Base-by-base conservation (phyloP, 1,284 basidiomycete genomes). In the Malassezia equina region DNA sequence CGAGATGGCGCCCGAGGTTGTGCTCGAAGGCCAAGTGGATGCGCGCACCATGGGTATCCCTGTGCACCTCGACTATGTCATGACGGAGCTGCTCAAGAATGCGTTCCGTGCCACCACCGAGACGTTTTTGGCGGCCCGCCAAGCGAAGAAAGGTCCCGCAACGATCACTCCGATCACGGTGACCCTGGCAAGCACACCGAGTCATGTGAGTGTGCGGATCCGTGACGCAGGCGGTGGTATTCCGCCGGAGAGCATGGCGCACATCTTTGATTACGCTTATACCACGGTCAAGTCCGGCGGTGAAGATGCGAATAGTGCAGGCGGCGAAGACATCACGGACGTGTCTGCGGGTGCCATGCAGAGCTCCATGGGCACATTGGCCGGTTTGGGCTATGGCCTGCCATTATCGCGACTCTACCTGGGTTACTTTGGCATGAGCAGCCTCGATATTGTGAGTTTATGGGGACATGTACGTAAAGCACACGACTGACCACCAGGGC, bases 261-360 rank as follows among this genome's bases (percentile, higher is more conserved):
- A 83, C 47, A 85, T 91, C 53, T 91, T 90, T 75, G 86, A 86
- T 21, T 91, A 91, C 71, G 87, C 88, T 6, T 91, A 90, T 73
- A 90, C 88, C 3, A 85, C 79, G 0, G 71, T 69, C 86, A 90
- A 69, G 85, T 84, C 31, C 76, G 79, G 50, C 78, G 48, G 55
- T 1, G 85, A 12, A 83, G 87, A 66, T 82, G 83, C 44, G 81
- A 84, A 47, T 82, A 86, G 65, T 74, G 86, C 39, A 82, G 85
- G 36, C 83, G 85, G 13, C 78, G 80, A 66, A 84, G 84, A 36
- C 80, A 81, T 54, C 9, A 76, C 76, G n/a, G 78, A 77, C 21
- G 73, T 76, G n/a, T 78, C 78, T 4, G 80, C 79, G 24, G 80
- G 78, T 4, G 85, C 85, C 3, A 68, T 90, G 39, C 84, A 87